These are phyloP conservation scores for Rhodosporidiobolus odoratus DNA, from an alignment of 768 basidiomycete genomes.

Conservation along the genomic window DNA sequence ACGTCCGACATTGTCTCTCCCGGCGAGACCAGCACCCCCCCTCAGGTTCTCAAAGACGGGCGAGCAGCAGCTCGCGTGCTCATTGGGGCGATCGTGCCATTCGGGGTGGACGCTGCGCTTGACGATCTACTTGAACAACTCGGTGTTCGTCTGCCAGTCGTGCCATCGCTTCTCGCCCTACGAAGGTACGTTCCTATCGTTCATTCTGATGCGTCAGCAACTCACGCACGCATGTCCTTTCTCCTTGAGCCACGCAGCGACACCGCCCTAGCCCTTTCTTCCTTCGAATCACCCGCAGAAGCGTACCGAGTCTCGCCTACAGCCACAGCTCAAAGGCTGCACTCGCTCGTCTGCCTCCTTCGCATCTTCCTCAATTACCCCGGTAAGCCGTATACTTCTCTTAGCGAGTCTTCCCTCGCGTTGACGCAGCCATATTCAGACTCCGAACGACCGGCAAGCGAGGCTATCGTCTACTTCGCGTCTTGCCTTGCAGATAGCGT, in stretches of 20 bases:
- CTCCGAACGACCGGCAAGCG: conserved; percentile 61
- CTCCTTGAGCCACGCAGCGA: too few species aligned
- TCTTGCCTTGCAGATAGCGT: conserved; percentile 62
- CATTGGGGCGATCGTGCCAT: conserved; percentile 63
- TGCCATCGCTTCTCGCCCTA: background rate
- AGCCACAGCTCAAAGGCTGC: conserved; percentile 63
- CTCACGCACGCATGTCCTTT: too few species aligned
- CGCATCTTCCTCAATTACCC: conserved; percentile 69
- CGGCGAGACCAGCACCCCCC: too few species aligned
- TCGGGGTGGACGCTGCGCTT: conserved; percentile 63
- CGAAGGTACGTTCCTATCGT: background rate
- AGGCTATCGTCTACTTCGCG: conserved; percentile 74
- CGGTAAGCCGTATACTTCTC: conserved; percentile 49
- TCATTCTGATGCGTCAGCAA: too few species aligned
- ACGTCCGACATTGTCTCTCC: background rate
- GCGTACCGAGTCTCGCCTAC: conserved; percentile 69
- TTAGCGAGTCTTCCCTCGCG: background rate
- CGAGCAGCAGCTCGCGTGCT: conserved; percentile 59
- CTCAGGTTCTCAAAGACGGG: conserved; percentile 41
- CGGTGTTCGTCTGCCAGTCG: conserved; percentile 49
- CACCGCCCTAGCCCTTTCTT: background rate
- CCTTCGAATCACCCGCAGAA: conserved; percentile 45
- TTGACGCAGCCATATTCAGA: conserved; percentile 51
- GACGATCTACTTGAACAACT: conserved; percentile 66
- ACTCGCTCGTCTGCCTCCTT: conserved; percentile 64